phyloP scores from a whole-genome alignment of 257 asterid species.

The Paraleonurus japonicus region DNA sequence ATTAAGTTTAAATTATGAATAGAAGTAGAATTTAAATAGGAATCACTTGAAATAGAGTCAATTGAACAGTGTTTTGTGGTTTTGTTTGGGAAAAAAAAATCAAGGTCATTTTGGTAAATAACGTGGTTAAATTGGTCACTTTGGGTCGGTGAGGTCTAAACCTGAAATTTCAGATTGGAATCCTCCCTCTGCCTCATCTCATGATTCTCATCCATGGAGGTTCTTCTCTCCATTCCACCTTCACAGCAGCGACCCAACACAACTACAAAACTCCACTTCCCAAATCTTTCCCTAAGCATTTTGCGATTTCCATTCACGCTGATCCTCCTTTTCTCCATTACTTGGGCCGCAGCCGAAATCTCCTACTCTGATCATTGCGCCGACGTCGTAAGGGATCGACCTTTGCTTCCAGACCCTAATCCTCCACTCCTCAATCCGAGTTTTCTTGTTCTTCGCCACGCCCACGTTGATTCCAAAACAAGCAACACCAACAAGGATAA shows the following conservation, averaged over 20 bases:
- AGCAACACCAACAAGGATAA: constrained; percentile 23
- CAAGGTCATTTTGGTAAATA: not conserved
- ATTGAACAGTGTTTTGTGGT: no score
- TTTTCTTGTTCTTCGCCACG: constrained; percentile 37
- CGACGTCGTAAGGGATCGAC: constrained; percentile 43
- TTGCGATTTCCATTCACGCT: constrained; percentile 22
- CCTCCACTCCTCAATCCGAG: constrained; percentile 29
- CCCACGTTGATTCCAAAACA: constrained; percentile 35
- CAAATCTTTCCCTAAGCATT: not conserved
- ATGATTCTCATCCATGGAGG: constrained; percentile 39
- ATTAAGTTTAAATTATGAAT: no score
- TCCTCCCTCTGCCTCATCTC: not conserved
- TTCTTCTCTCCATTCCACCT: constrained; percentile 20
- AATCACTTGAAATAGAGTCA: no score
- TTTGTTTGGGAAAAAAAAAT: no score
- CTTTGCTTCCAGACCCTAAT: constrained; percentile 35
- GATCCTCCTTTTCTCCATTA: constrained; percentile 31
- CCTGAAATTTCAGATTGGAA: constrained; percentile 17
- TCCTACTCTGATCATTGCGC: constrained; percentile 54
- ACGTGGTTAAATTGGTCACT: not conserved
- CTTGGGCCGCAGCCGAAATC: constrained; percentile 31
- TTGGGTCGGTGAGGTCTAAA: not conserved
- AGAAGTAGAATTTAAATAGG: no score
- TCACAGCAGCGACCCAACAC: constrained; percentile 5
- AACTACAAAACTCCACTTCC: not conserved